Percentiles rank a stretch among this genome's conserved stretches.
Conservation (phyloP, 176 grass and related monocot species). For the Phoenix roebelenii region DNA sequence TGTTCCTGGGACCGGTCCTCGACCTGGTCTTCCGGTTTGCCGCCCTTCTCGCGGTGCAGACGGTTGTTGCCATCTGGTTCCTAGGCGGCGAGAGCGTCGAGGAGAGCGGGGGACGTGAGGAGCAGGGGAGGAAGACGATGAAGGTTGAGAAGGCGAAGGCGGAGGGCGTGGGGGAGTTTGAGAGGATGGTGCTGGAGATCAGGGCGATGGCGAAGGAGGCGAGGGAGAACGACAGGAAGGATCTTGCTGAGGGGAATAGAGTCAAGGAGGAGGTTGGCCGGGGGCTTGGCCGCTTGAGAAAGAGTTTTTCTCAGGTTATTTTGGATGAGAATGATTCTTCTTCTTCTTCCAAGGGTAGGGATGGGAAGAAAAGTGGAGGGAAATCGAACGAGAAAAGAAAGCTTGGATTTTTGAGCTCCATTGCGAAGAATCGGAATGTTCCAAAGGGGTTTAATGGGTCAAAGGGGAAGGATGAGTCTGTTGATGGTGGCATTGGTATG, state of each 20-base stretch:
- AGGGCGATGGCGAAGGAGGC: conserved; percentile 26
- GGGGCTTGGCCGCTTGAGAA: background rate
- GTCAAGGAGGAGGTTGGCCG: background rate
- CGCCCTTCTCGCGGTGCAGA: conserved; percentile 14
- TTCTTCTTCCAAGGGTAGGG: background rate
- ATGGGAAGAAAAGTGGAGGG: background rate
- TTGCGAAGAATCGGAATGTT: background rate
- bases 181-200: conserved; percentile 18
- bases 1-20: background rate
- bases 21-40: conserved; percentile 15
- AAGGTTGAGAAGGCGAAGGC: background rate
- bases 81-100: conserved; percentile 3
- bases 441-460: conserved; percentile 7
- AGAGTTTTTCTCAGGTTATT: conserved; percentile 7
- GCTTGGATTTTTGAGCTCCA: background rate
- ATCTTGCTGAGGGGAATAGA: conserved; percentile 7
- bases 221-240: conserved; percentile 16
- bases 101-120: background rate
- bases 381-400: conserved; percentile 9
- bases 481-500: conserved; percentile 14
- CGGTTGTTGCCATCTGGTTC: conserved; percentile 12
- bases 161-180: background rate
- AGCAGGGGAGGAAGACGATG: background rate
- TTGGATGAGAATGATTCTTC: conserved; percentile 5
- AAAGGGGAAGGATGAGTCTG: conserved; percentile 1